Percentiles rank a stretch among this genome's conserved stretches.
phyloP scores from a whole-genome alignment of 78 protist genomes.

The Planoprotostelium fungivorum region DNA sequence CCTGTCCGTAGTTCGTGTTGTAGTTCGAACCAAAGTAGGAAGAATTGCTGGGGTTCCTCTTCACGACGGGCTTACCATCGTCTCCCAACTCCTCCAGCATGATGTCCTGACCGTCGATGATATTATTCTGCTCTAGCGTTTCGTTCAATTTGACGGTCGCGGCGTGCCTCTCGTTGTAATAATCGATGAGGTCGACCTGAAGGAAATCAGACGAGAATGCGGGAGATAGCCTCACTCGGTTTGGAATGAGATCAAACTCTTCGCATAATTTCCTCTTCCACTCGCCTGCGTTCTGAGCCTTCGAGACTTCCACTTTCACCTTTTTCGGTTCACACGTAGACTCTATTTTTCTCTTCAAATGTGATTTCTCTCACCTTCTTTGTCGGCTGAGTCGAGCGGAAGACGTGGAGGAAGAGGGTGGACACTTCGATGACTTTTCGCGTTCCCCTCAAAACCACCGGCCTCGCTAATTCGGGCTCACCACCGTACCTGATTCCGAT shows the following conservation, averaged over 20 bases:
- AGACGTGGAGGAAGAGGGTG: background rate
- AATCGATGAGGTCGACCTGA: background rate
- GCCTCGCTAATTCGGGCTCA: background rate
- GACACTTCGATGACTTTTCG: background rate
- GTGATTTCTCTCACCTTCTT: background rate
- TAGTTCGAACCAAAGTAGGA: background rate
- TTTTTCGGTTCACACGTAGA: too few species aligned
- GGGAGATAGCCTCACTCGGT: too few species aligned
- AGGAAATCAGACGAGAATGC: background rate
- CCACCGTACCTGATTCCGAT: background rate
- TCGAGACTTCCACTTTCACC: too few species aligned
- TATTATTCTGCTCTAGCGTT: too few species aligned
- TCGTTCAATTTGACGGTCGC: background rate
- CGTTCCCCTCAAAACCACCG: background rate
- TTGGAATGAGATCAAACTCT: too few species aligned
- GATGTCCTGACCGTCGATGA: background rate
- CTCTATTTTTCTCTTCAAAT: too few species aligned
- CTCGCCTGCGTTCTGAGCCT: too few species aligned
- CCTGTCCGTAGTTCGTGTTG: background rate
- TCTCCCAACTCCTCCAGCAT: background rate
- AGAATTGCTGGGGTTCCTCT: background rate
- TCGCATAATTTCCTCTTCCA: too few species aligned
- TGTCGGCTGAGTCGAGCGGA: background rate
- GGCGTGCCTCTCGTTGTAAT: background rate
- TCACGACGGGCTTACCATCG: background rate